Percentiles rank a stretch among this genome's conserved stretches.
Conservation (phyloP, 805 yeast species). For the Metschnikowia rubicola region DNA sequence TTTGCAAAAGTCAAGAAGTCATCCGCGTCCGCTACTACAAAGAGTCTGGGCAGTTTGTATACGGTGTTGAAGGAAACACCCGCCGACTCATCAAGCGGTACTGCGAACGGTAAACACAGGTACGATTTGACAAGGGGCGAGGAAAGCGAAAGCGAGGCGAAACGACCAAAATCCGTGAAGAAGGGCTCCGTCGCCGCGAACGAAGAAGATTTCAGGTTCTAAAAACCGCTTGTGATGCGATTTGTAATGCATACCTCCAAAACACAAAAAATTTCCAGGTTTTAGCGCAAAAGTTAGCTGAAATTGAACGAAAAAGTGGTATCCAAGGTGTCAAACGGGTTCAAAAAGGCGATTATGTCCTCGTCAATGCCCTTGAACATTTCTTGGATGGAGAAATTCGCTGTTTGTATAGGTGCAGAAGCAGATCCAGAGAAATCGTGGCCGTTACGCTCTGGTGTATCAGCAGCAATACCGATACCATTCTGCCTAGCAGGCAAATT, state of each 20-base stretch:
- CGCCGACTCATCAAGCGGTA: constrained; percentile 1
- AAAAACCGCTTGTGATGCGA: background rate
- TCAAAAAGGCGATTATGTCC: constrained; percentile 27
- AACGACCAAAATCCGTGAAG: background rate
- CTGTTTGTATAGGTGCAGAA: background rate
- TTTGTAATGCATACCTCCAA: no score
- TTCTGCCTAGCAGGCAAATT: background rate
- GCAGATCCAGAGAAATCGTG: no score
- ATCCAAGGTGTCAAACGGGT: constrained; percentile 23
- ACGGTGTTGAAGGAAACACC: constrained; percentile 15
- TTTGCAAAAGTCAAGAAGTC: constrained; percentile 8
- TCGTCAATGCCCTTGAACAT: constrained; percentile 31
- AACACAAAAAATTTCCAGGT: no score
- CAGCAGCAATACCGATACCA: no score
- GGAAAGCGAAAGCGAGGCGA: background rate
- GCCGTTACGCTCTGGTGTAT: no score
- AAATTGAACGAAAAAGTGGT: background rate
- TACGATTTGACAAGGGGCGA: constrained; percentile 2
- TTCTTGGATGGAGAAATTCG: constrained; percentile 20
- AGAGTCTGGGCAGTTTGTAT: constrained; percentile 9
- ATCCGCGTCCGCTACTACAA: background rate
- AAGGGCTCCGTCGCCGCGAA: background rate
- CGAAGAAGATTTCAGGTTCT: constrained; percentile 10
- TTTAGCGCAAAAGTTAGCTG: no score
- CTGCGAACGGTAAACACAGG: constrained; percentile 2